Evolutionary conservation across 2,329 filamentous ascomycete genomes (phyloP).

Genomic region (Pyrenophora graminea): DNA sequence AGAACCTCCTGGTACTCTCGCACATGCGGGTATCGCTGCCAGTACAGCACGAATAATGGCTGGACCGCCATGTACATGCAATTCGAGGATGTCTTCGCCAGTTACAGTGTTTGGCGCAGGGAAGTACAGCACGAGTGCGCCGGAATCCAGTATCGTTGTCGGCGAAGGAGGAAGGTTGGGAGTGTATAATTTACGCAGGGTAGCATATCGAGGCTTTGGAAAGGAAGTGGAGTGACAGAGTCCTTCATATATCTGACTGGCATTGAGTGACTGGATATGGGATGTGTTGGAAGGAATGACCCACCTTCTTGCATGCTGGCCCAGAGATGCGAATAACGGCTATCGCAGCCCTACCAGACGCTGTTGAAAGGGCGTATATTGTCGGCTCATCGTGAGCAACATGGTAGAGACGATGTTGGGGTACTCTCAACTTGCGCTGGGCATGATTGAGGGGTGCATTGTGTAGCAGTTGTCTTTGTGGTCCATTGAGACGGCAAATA

Average conservation of each 20-base stretch:
- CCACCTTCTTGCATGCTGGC: slow-evolving; percentile 68
- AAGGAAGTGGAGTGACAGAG: slow-evolving; percentile 61
- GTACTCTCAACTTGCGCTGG: slow-evolving; percentile 20
- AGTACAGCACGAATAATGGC: slow-evolving; percentile 89
- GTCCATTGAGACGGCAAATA: neutral
- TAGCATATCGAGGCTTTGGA: slow-evolving; percentile 67
- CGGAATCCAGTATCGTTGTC: slow-evolving; percentile 68
- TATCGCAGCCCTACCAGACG: slow-evolving; percentile 83
- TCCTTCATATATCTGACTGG: slow-evolving; percentile 64
- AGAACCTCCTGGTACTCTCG: slow-evolving; percentile 4
- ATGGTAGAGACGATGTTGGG: slow-evolving; percentile 21
- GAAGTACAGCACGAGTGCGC: slow-evolving; percentile 82
- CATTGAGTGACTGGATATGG: slow-evolving; percentile 1
- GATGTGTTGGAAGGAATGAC: neutral
- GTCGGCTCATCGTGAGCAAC: slow-evolving; percentile 54
- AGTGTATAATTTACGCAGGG: slow-evolving; percentile 74
- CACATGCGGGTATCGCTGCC: slow-evolving; percentile 68
- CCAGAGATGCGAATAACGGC: slow-evolving; percentile 89
- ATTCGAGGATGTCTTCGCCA: slow-evolving; percentile 87
- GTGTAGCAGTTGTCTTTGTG: neutral
- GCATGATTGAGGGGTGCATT: slow-evolving; percentile 8
- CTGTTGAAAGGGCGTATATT: slow-evolving; percentile 91
- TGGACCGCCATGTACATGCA: slow-evolving; percentile 91
- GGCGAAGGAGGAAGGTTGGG: slow-evolving; percentile 50
- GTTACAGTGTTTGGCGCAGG: slow-evolving; percentile 81